Conservation (phyloP, 306 rosid genomes). For the Rosa lucieae region DNA sequence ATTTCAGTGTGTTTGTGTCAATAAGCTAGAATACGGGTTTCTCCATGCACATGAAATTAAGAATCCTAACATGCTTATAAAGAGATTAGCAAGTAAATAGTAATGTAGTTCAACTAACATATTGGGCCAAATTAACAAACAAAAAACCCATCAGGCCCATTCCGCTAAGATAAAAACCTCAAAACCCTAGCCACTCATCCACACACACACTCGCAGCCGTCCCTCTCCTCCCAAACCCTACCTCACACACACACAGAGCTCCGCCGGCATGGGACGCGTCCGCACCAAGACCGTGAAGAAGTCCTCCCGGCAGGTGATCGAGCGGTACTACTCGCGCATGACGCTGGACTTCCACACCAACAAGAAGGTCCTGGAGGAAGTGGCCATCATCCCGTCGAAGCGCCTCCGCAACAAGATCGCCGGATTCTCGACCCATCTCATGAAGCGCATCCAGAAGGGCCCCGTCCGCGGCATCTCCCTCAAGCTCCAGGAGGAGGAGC, state of each 20-base stretch:
- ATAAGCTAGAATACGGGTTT: too few species aligned
- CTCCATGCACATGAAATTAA: too few species aligned
- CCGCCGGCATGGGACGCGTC: constrained; percentile 55
- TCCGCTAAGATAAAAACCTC: background rate
- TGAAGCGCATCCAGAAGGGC: constrained; percentile 73
- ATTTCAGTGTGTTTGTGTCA: too few species aligned
- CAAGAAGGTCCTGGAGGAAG: constrained; percentile 62
- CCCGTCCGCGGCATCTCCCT: constrained; percentile 63
- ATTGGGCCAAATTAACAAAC: background rate
- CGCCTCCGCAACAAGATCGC: constrained; percentile 69
- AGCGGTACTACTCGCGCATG: constrained; percentile 59
- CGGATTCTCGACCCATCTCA: constrained; percentile 64
- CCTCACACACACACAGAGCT: background rate
- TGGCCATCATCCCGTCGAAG: constrained; percentile 57
- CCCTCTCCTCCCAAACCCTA: too few species aligned
- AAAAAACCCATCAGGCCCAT: background rate
- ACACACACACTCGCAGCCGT: background rate
- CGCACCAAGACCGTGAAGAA: constrained; percentile 73
- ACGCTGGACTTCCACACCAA: constrained; percentile 63
- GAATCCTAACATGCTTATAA: too few species aligned
- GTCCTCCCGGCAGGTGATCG: constrained; percentile 60
- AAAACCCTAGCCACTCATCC: constrained; percentile 4
- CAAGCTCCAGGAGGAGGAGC: constrained; percentile 74
- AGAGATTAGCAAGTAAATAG: too few species aligned
- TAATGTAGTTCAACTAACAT: too few species aligned